Conservation (phyloP, 106 monocot genomes). For the Vanilla planifolia region DNA sequence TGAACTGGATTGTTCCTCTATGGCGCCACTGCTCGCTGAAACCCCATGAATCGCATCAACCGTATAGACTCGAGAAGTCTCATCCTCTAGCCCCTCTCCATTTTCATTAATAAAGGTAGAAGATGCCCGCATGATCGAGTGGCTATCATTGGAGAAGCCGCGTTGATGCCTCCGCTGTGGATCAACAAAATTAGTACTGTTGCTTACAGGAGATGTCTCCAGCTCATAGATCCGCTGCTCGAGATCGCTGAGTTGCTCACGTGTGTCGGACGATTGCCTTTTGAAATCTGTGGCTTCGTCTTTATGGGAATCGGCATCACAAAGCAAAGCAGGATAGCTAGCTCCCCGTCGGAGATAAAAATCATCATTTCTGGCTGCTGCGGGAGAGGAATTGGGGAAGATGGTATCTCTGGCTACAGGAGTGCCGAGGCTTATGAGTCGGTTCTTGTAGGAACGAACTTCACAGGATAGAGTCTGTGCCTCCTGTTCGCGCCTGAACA, state of each 20-base stretch:
- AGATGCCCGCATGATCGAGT: background rate
- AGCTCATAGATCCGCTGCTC: slow-evolving; percentile 23
- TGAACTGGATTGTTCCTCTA: background rate
- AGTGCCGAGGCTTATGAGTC: background rate
- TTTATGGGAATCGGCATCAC: background rate
- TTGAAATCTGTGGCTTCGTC: background rate
- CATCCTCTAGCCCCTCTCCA: slow-evolving; percentile 8
- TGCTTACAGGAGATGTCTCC: slow-evolving; percentile 20
- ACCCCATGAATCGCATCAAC: slow-evolving; percentile 28
- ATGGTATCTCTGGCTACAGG: background rate
- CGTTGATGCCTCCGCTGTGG: background rate
- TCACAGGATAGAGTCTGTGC: slow-evolving; percentile 12
- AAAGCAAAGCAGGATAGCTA: slow-evolving; percentile 20
- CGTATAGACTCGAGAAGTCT: slow-evolving; percentile 22
- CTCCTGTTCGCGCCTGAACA: slow-evolving; percentile 15
- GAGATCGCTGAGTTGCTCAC: slow-evolving; percentile 17
- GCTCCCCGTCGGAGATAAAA: background rate
- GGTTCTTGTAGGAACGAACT: slow-evolving; percentile 15
- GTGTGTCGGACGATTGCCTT: slow-evolving; percentile 12
- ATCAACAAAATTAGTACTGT: slow-evolving; percentile 1
- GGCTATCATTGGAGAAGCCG: background rate
- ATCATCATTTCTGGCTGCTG: background rate
- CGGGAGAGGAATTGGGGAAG: background rate
- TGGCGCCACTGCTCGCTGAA: slow-evolving; percentile 2
- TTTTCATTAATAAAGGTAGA: background rate